These are phyloP conservation scores for Diospyros kaki DNA, from an alignment of 148 eudicot genomes.

Conservation along the genomic window DNA sequence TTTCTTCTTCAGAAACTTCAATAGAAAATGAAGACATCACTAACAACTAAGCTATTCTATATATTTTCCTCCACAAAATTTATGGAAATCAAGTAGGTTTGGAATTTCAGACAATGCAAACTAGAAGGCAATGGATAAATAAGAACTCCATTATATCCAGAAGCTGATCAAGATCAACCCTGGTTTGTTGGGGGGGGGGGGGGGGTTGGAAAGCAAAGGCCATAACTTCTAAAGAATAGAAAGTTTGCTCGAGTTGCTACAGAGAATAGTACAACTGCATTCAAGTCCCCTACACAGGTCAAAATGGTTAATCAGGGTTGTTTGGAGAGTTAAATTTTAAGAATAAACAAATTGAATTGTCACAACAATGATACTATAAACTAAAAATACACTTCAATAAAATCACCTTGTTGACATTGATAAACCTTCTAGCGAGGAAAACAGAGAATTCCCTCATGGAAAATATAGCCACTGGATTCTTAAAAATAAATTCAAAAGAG, in stretches of 20 bases:
- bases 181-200: background rate
- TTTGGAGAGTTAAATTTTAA: background rate
- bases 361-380: background rate
- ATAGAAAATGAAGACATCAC: background rate
- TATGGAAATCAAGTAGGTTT: background rate
- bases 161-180: background rate
- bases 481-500: background rate
- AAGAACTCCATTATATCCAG: background rate
- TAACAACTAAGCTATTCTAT: background rate
- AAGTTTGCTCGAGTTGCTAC: too few species aligned
- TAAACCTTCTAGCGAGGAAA: background rate
- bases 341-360: background rate
- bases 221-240: too few species aligned
- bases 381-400: background rate
- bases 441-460: background rate
- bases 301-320: background rate
- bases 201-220: background rate
- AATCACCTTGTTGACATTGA: background rate
- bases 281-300: too few species aligned
- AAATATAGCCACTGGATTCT: background rate
- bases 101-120: background rate
- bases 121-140: background rate
- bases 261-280: too few species aligned
- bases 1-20: background rate
- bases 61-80: background rate